Percentiles rank a stretch among this genome's conserved stretches.
Evolutionary conservation across 352 stramenopile species (phyloP).

Genomic region (Globisporangium apiculatum): DNA sequence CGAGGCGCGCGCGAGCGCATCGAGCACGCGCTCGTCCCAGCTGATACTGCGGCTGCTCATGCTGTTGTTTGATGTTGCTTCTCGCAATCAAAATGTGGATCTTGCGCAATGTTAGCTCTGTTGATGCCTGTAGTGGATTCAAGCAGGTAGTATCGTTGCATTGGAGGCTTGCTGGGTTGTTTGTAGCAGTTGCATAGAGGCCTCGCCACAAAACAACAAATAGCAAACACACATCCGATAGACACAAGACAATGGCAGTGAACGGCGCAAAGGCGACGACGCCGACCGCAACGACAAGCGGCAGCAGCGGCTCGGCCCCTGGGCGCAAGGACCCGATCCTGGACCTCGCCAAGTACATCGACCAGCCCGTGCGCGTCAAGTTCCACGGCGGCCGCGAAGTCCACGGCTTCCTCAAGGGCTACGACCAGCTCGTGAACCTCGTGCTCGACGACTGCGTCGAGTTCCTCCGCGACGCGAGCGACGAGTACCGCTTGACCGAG

Average conservation of each 20-base stretch:
- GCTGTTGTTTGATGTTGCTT: not conserved
- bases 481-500: conserved; percentile 86
- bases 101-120: no score
- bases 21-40: conserved; percentile 57
- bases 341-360: conserved; percentile 93
- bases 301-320: conserved; percentile 15
- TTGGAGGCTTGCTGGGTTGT: no score
- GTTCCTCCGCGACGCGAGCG: conserved; percentile 90
- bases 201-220: no score
- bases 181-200: no score
- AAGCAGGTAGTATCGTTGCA: not conserved
- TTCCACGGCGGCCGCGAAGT: conserved; percentile 92
- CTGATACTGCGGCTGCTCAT: conserved; percentile 36
- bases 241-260: conserved; percentile 35
- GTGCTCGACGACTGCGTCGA: conserved; percentile 96
- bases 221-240: no score
- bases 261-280: conserved; percentile 28
- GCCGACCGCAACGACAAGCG: conserved; percentile 11
- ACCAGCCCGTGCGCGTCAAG: conserved; percentile 93
- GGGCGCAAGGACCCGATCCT: conserved; percentile 85
- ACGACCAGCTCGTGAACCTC: conserved; percentile 96
- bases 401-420: conserved; percentile 90
- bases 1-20: conserved; percentile 29
- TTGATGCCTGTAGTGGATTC: not conserved
- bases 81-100: no score